Evolutionary conservation across 1,284 basidiomycete species (phyloP).

Genomic region (Malassezia japonica): DNA sequence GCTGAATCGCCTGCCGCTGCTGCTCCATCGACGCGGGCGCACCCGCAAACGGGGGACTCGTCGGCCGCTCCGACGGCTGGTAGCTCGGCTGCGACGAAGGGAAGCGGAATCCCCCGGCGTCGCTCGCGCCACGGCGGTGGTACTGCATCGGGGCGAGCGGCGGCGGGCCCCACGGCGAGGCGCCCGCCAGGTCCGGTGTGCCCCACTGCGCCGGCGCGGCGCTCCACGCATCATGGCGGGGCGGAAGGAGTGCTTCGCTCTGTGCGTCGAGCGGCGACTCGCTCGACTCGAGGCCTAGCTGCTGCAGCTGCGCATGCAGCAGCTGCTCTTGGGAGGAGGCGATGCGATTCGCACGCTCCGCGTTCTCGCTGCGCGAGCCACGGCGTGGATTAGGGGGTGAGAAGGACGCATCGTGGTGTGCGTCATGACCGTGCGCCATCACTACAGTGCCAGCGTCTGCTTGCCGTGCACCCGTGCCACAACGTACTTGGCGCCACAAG

Average conservation of each 20-base stretch:
- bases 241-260: neutral
- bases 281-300: conserved; percentile 29
- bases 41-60: conserved; percentile 56
- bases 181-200: conserved; percentile 21
- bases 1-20: conserved; percentile 50
- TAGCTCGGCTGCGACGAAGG: conserved; percentile 22
- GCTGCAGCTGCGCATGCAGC: conserved; percentile 32
- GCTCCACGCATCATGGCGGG: conserved; percentile 22
- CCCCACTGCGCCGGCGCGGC: conserved; percentile 33
- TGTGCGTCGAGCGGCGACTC: conserved; percentile 7
- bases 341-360: neutral
- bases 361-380: no score
- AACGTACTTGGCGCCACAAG: no score
- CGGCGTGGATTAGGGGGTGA: no score
- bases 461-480: no score
- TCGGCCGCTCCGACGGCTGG: conserved; percentile 19
- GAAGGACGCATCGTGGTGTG: no score
- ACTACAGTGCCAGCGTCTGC: no score
- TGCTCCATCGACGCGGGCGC: conserved; percentile 44
- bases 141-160: conserved; percentile 8
- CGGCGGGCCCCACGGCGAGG: conserved; percentile 14
- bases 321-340: conserved; percentile 29
- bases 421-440: no score
- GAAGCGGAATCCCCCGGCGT: conserved; percentile 20
- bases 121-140: conserved; percentile 34